Base-by-base conservation (phyloP, 2,329 filamentous ascomycete species). In the Sporothrix schenckii region DNA sequence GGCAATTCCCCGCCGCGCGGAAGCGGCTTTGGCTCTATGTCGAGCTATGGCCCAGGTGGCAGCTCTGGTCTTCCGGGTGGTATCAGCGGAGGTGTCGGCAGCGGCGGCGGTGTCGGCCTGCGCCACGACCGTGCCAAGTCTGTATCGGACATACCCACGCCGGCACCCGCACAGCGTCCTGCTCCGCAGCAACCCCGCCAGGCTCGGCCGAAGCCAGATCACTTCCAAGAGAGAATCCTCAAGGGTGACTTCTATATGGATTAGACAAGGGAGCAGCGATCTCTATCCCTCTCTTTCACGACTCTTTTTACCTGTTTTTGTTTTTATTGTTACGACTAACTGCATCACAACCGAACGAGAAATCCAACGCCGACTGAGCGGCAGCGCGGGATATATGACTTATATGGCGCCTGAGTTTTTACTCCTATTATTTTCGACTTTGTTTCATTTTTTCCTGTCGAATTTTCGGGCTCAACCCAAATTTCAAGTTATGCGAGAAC, bases 211-310 rank as follows among this genome's bases (percentile, higher is more conserved):
- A 96, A 94, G 84, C 94, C 94, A 41, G 95, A 99, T 82, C 91
- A 91, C 73, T 95, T 97, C 83, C 94, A 97, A 81, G 95, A 99
- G 85, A 89, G 96, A 75, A 98, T 99, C 76, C 86, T 99, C 75
- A 95, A 97, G 83, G 95, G 94, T 60, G 95, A 99, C 78, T 98
- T 99, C 77, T 95, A 95, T 83, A 97, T 98, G 93, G 94, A 97
- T 78, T 97, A 85, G 85, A 19, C 1, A 61, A 14, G 30, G 72
- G 30, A 27, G 3, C 11, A 16, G 2, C 21, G 63, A 16, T 1
- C 30, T n/a, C 50, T 27, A 13, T 44, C 27, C 24, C 44, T 47
- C 52, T n/a, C 13, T n/a, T 39, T 61, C 4, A 39, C 30, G 16
- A 21, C 30, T 21, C 30, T 16, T 69, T 39, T 52, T 34, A 13